Evolutionary conservation across 352 stramenopile genomes (phyloP), one percentile per base, ranked within the genome.

Genomic region (Globisporangium okanoganense): DNA sequence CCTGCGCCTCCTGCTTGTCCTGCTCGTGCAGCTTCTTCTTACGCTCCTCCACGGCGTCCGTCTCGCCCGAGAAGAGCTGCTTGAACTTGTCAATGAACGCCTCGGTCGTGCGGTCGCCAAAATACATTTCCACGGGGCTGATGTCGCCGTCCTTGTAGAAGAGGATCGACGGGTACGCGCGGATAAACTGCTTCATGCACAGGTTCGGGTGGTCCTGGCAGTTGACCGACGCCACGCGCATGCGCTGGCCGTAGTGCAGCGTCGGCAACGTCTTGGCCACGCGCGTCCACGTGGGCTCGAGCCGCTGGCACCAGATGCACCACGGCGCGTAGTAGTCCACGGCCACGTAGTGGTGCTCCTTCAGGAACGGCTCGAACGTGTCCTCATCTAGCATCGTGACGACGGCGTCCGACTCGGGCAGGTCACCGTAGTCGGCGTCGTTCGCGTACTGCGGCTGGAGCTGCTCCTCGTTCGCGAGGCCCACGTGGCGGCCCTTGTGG

Each of bases 281-380:
- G 82, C 78, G 95, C 77, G 82, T 97, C 96, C 96, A 99, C 0
- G 97, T 97, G 0, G 97, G 97, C 68, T 97, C 94, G 31, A 99
- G 82, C 16, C 93, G 82, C 74, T 98, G 92, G 77, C 97, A 99
- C 96, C 96, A 99, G 45, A 98, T 94, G 72, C 96, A 99, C 87
- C 88, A 97, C 12, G 96, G 95, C 38, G 95, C 97, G 80, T 94
- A 99, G 57, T 98, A 97, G 74, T 99, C 92, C 40, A 99, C 87
- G 56, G 98, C 97, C 6, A 98, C 92, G 72, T 98, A 98, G 67
- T 98, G 91, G 72, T 99, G 92, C 38, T 92, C 71, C 52, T 90
- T 79, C 13, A 99, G 56, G 66, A 98, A 99, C 2, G 73, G 62
- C 43, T 98, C 79, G 62, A 98, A 99, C 29, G 76, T 96, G 7